phyloP scores from a whole-genome alignment of 768 basidiomycete species.

The Suillus lakei region DNA sequence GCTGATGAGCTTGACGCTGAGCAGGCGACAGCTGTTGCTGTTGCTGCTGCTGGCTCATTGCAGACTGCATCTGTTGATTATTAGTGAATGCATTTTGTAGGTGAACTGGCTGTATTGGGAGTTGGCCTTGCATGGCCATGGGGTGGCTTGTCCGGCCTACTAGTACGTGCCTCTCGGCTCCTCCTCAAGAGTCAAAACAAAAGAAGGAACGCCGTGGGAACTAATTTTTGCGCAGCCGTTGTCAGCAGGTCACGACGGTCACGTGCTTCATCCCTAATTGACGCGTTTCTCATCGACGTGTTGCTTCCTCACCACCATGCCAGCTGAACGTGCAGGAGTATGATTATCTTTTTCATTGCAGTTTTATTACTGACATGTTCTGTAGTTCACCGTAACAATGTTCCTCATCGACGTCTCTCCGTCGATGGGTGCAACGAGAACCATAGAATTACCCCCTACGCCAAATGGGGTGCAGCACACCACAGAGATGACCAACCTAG shows the following conservation, averaged over 20 bases:
- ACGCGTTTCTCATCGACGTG: conserved; percentile 8
- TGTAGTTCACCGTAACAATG: conserved; percentile 83
- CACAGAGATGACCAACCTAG: conserved; percentile 74
- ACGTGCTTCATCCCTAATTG: conserved; percentile 7
- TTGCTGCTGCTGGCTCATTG: not conserved
- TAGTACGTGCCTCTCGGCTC: conserved; percentile 4
- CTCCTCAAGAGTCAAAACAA: conserved; percentile 1
- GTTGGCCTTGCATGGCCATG: conserved; percentile 19
- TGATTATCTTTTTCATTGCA: conserved; percentile 24
- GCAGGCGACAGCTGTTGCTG: conserved; percentile 2
- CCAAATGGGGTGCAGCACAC: conserved; percentile 53
- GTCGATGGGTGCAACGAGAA: conserved; percentile 75
- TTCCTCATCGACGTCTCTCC: conserved; percentile 89
- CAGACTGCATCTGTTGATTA: conserved; percentile 16
- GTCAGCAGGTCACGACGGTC: conserved; percentile 7
- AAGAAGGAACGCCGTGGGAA: conserved; percentile 3
- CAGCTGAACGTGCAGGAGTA: conserved; percentile 82
- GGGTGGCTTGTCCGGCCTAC: conserved; percentile 3
- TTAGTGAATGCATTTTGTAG: conserved; percentile 18
- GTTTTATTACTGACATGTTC: conserved; percentile 16
- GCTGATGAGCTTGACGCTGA: not conserved
- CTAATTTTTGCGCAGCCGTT: not conserved
- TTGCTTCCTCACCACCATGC: conserved; percentile 50
- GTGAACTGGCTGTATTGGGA: conserved; percentile 24
- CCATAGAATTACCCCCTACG: conserved; percentile 58